Base-by-base conservation (phyloP, 768 basidiomycete species). In the Leucocoprinus sp. region DNA sequence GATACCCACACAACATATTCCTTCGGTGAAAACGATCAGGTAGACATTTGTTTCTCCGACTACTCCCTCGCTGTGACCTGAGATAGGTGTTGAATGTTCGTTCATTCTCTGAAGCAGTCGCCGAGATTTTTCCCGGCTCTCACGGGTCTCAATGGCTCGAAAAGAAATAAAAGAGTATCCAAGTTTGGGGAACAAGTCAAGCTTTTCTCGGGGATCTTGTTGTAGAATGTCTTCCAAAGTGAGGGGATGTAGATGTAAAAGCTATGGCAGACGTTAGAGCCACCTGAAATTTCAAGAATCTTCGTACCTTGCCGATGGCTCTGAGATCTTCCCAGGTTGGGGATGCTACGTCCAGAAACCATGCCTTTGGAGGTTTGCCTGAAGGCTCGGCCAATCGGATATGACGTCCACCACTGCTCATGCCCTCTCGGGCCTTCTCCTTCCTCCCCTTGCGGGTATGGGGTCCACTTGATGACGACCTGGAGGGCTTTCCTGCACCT, bases 151-250 rank as follows among this genome's bases (percentile, higher is more conserved):
- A 41, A 93, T 75, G 1, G 91, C 83, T 37, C 87, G 76, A 55
- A 93, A 90, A 15, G 84, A 84, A 45, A 95, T 69, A 55, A 97
- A 91, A 59, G 93, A 91, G 63, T 97, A 97, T 1, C 92, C 93
- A 11, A 97, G 74, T 52, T 76, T 80, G 0, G 85, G 78, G 57
- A 93, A 95, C 15, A 82, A 65, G 57, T 96, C 93, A 14, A 95
- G 64, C 63, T 97, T 97, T 63, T 96, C 93, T 29, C 91, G 75
- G 12, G 89, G 84, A 49, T 97, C 93, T 63, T 87, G 83, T 49
- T 90, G 87, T 6, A 97, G 64, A 36, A 95, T 89, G 63, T 97
- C 93, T 62, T 97, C 93, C 9, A 96, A 70, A 0, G 93, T 95
- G 37, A 97, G 66, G 0, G 93, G 93, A 61, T 97, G 93, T 0